Base-by-base conservation (phyloP, 495 filamentous ascomycete species). In the Cercophora newfieldiana region DNA sequence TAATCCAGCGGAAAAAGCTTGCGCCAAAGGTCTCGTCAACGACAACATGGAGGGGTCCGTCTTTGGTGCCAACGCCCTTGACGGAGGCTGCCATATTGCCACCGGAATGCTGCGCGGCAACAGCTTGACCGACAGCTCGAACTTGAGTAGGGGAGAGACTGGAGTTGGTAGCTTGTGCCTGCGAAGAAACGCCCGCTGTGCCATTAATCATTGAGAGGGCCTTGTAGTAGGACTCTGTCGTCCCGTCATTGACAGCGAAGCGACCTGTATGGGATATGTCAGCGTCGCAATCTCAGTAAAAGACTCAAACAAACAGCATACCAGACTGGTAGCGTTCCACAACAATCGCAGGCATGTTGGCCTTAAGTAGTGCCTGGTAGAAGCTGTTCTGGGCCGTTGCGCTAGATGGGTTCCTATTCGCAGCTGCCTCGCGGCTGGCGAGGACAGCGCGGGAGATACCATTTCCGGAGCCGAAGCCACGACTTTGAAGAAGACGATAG, bases 341-440 rank as follows among this genome's bases (percentile, higher is more conserved):
- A 29, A 98, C 81, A 57, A 98, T 97, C 7, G 91, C 89, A 6
- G 95, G 91, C 89, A 97, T 93, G 72, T 96, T 92, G 12, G 93
- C 93, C 68, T 87, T 89, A 24, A 97, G 80, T n/a, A 98, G 86
- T 33, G 92, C 89, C 71, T 92, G 88, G 76, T 99, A 99, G 75
- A 99, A 97, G 22, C 91, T 88, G 77, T 92, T 93, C 77, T 99
- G 95, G 18, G 92, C 89, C 26, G 87, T 89, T 16, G 92, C 86
- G 77, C 90, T 97, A 68, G 83, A 87, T 2, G 95, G 91, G 69
- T 96, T 94, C 79, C 91, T 90, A 76, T 97, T 98, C 37, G 95
- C 96, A 25, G 90, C 88, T 73, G 91, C 90, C 78, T 99, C 95
- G 69, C 82, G 75, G 69, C 78, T 79, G 25, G 81, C 83, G 31